A percentile compares a stretch with the other conserved stretches of the same genome.
These are phyloP conservation scores for Claviceps maximensis DNA, from an alignment of 2,329 filamentous ascomycete genomes.

Conservation along the genomic window DNA sequence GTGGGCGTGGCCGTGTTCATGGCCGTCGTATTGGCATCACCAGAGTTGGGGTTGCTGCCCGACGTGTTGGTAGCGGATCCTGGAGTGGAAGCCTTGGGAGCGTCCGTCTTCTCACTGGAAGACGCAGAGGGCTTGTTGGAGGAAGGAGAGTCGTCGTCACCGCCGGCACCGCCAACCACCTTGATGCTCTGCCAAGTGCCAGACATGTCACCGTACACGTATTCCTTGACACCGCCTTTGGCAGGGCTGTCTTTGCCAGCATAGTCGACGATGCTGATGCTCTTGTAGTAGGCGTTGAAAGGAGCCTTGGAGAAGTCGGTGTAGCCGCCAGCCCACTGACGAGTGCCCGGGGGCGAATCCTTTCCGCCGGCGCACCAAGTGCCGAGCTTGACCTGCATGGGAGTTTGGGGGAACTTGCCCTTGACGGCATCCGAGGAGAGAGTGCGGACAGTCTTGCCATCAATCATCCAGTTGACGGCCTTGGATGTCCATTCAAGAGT, in stretches of 20 bases:
- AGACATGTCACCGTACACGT: constrained; percentile 27
- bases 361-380: constrained; percentile 50
- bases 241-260: constrained; percentile 21
- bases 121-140: constrained; percentile 26
- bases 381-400: constrained; percentile 58
- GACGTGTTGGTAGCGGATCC: background rate
- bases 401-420: constrained; percentile 56
- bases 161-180: constrained; percentile 57
- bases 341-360: constrained; percentile 54
- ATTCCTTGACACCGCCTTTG: constrained; percentile 26
- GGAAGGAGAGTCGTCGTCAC: constrained; percentile 54
- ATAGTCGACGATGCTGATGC: constrained; percentile 30
- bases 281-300: constrained; percentile 32
- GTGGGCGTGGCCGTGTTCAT: constrained; percentile 9
- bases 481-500: constrained; percentile 54
- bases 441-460: constrained; percentile 47
- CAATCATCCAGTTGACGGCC: constrained; percentile 50
- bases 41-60: background rate
- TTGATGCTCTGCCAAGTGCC: constrained; percentile 30
- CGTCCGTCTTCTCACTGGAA: constrained; percentile 25
- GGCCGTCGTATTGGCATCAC: constrained; percentile 10
- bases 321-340: constrained; percentile 52
- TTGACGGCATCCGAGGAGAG: constrained; percentile 43
- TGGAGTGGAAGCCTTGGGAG: constrained; percentile 23
- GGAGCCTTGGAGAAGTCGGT: constrained; percentile 31